Conservation (phyloP, 352 stramenopile genomes). For the Blastocystis sp. region DNA sequence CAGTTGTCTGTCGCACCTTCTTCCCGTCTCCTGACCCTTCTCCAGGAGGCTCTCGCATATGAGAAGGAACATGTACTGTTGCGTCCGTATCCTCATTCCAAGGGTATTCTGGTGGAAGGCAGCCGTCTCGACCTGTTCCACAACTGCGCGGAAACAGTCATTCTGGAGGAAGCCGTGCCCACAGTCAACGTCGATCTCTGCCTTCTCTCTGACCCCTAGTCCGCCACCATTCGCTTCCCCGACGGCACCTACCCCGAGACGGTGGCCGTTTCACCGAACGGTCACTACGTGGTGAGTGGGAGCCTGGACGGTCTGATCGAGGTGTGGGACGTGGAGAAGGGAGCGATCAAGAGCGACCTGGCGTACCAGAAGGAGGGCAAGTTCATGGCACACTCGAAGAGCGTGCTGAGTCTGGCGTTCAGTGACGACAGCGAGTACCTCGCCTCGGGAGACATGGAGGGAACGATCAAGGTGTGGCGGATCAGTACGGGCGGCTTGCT, state of each 20-base stretch:
- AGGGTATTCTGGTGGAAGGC: conserved; percentile 77
- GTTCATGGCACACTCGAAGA: conserved; percentile 87
- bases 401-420: conserved; percentile 85
- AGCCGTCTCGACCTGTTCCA: conserved; percentile 85
- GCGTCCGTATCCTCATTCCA: background rate
- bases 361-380: conserved; percentile 88
- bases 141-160: conserved; percentile 75
- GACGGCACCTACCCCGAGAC: conserved; percentile 84
- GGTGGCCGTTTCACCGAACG: conserved; percentile 85
- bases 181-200: background rate
- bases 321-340: conserved; percentile 90
- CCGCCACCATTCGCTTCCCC: conserved; percentile 86
- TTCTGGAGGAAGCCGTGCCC: background rate
- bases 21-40: conserved; percentile 84
- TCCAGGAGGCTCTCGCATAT: conserved; percentile 87
- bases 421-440: conserved; percentile 86
- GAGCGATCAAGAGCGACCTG: conserved; percentile 87
- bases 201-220: conserved; percentile 73
- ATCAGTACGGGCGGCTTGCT: conserved; percentile 14
- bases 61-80: conserved; percentile 78
- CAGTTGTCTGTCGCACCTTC: conserved; percentile 83
- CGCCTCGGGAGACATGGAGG: conserved; percentile 84
- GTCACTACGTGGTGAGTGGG: conserved; percentile 86
- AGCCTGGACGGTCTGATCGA: conserved; percentile 92
- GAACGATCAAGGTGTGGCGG: conserved; percentile 77